Conservation (phyloP, 2,329 filamentous ascomycete species). For the Phaeoacremonium minimum region DNA sequence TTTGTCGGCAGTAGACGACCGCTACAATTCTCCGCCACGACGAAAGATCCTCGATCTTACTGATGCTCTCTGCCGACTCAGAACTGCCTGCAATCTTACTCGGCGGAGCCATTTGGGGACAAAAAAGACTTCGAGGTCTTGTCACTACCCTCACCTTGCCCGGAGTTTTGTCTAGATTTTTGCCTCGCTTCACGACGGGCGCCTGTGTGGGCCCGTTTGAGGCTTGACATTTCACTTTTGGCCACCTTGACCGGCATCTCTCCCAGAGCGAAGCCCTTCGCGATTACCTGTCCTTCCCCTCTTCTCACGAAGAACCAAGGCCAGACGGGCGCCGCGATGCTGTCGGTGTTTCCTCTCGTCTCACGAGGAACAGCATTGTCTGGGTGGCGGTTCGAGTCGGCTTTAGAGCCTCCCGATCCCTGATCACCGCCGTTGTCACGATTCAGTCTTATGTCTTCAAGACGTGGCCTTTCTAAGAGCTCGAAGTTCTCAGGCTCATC, state of each 20-base stretch:
- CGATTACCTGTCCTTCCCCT: neutral
- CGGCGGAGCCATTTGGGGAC: neutral
- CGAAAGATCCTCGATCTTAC: too few relatives aligned
- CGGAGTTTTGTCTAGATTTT: neutral
- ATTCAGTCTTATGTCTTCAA: neutral
- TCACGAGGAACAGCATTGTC: neutral
- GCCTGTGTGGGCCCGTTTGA: neutral
- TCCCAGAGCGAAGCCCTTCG: neutral
- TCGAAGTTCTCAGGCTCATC: neutral
- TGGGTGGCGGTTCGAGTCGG: neutral
- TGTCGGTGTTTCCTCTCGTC: neutral
- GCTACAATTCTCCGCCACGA: neutral
- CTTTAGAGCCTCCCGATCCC: neutral
- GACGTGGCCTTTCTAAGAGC: neutral
- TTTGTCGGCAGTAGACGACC: neutral
- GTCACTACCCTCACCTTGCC: neutral
- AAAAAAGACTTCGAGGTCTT: neutral
- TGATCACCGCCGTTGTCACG: neutral
- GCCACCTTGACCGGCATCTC: neutral
- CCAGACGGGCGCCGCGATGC: neutral
- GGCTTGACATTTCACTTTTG: neutral
- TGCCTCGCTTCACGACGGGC: neutral
- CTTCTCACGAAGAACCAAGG: neutral
- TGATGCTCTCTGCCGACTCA: too few relatives aligned
- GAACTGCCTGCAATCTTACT: neutral